Conservation (phyloP, 768 basidiomycete species). For the Mrakia blollopis region DNA sequence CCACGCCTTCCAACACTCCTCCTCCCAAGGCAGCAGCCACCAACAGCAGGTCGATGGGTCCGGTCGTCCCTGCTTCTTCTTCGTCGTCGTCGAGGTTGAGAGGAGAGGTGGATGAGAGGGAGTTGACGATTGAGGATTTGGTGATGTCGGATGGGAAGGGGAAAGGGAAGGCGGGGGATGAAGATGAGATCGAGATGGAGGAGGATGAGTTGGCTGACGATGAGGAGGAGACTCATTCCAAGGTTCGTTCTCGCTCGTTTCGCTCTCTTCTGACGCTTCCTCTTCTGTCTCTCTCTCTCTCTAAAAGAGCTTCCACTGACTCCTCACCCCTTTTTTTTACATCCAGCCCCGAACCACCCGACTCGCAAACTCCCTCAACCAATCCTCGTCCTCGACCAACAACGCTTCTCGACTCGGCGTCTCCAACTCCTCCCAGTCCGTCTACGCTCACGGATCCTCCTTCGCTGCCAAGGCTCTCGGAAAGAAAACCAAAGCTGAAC, state of each 20-base stretch:
- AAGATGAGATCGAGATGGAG: background rate
- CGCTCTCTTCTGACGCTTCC: no score
- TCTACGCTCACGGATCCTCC: slow-evolving; percentile 21
- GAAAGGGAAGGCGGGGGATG: background rate
- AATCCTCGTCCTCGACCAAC: background rate
- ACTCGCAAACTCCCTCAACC: slow-evolving; percentile 11
- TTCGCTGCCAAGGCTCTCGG: slow-evolving; percentile 27
- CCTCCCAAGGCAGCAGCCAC: background rate
- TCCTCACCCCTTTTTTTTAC: background rate
- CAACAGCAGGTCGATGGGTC: background rate
- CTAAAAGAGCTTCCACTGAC: background rate
- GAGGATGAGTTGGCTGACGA: slow-evolving; percentile 5
- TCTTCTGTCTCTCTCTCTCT: background rate
- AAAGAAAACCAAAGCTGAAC: slow-evolving; percentile 26
- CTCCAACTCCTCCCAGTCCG: slow-evolving; percentile 13
- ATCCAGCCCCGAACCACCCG: slow-evolving; percentile 1
- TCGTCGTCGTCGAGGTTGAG: background rate
- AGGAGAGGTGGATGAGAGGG: background rate
- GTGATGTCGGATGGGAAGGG: slow-evolving; percentile 8
- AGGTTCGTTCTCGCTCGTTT: no score
- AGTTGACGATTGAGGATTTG: slow-evolving; percentile 19
- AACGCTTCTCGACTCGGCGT: slow-evolving; percentile 16
- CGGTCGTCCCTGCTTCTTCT: background rate
- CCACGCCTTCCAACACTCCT: slow-evolving; percentile 6
- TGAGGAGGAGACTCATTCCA: background rate